A percentile compares a stretch with the other conserved stretches of the same genome.
Conservation (phyloP, 2,329 filamentous ascomycete species). For the Lojkania enalia region DNA sequence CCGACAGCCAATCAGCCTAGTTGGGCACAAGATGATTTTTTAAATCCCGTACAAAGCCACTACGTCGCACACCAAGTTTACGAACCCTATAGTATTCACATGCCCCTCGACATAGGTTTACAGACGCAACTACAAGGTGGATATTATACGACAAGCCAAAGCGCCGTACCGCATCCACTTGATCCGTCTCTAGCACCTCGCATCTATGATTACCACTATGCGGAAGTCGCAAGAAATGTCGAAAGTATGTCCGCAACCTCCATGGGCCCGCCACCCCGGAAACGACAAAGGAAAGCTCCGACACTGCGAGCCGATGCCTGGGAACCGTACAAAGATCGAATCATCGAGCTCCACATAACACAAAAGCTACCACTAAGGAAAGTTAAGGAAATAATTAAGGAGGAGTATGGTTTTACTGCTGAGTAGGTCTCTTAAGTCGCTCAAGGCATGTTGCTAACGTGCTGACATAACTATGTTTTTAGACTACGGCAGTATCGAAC, state of each 20-base stretch:
- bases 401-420: conserved; percentile 17
- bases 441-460: conserved; percentile 2
- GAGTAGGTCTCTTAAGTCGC: conserved; percentile 17
- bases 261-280: conserved; percentile 18
- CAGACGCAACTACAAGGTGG: conserved; percentile 3
- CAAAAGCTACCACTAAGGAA: conserved; percentile 10
- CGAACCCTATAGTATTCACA: conserved; percentile 1
- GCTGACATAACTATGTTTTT: conserved; percentile 2
- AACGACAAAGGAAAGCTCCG: conserved; percentile 23
- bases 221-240: not conserved
- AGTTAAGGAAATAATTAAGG: conserved; percentile 15
- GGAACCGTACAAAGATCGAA: conserved; percentile 23
- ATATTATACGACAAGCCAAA: conserved; percentile 1
- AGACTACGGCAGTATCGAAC: conserved; percentile 25
- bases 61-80: conserved; percentile 3
- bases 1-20: conserved; percentile 1
- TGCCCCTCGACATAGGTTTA: conserved; percentile 2
- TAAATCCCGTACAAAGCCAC: conserved; percentile 3
- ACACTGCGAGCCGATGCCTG: conserved; percentile 24
- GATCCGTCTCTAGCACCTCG: conserved; percentile 3
- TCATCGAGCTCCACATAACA: conserved; percentile 17
- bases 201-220: not conserved
- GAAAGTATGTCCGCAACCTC: conserved; percentile 1
- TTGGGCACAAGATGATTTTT: conserved; percentile 2
- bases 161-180: conserved; percentile 1